Evolutionary conservation across 768 basidiomycete genomes (phyloP), one percentile per base, ranked within the genome.

Genomic region (Nevesoporus exiguus): DNA sequence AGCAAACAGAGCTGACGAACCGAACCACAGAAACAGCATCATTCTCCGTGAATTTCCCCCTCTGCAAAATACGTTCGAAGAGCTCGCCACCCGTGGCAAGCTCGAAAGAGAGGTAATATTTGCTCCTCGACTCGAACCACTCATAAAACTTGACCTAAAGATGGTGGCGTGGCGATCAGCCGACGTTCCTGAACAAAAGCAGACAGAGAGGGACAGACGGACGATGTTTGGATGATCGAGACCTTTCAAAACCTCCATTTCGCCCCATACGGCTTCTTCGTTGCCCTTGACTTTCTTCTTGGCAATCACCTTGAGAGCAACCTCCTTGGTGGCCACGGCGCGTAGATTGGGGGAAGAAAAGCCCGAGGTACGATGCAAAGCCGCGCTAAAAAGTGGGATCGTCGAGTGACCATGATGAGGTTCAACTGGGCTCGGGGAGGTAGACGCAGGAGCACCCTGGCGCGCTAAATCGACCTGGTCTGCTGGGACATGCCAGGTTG

Each of bases 231-330:
- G 85, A 68, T 98, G 95, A 65, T 95, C 82, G 47, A 98, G 73
- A 0, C 88, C 93, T 66, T 87, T 87, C 54, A 99, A 70, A 0
- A 98, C 90, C 47, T 92, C 84, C 87, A 98, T 96, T 74, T 99
- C 97, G 7, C 84, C 81, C 84, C 91, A 93, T 0, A 98, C 93
- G 49, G 82, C 84, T 41, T 76, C 80, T 67, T 95, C 92, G 62
- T 95, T 92, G 10, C 91, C 90, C 69, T 93, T 93, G 50, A 97
- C 92, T 62, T 91, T 90, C 74, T 96, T 95, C 81, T 98, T 98
- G 6, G 89, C 80, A 52, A 99, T 97, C 55, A 95, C 81, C 74
- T 97, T 97, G 61, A 89, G 73, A 6, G 90, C 91, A 2, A 93
- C 90, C 6, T 90, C 87, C 66, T 90, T 85, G 15, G 74, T 80